Evolutionary conservation across 2,329 filamentous ascomycete species (phyloP).

Genomic region (Xylariaceae sp.): DNA sequence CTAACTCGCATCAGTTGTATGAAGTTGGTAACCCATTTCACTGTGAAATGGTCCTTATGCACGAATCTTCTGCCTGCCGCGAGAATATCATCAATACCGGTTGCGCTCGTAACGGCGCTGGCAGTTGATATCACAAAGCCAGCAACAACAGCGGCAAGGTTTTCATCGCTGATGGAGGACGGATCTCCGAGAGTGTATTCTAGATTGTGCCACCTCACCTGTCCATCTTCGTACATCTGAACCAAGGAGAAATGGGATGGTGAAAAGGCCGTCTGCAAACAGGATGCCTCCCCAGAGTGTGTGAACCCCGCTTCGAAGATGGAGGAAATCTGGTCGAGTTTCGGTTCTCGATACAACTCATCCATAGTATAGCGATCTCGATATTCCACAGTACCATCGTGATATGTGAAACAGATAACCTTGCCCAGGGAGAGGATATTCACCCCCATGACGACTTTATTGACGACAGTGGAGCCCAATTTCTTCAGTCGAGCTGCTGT

Average conservation of each 20-base stretch:
- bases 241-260: slow-evolving; percentile 56
- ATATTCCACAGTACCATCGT: slow-evolving; percentile 78
- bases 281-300: slow-evolving; percentile 61
- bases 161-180: slow-evolving; percentile 44
- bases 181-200: slow-evolving; percentile 47
- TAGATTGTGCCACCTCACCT: slow-evolving; percentile 54
- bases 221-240: slow-evolving; percentile 55
- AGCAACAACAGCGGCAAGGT: slow-evolving; percentile 56
- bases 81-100: slow-evolving; percentile 67
- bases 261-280: slow-evolving; percentile 58
- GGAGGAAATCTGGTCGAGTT: slow-evolving; percentile 61
- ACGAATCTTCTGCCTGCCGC: slow-evolving; percentile 56
- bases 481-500: slow-evolving; percentile 47
- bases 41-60: slow-evolving; percentile 45
- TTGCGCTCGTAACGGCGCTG: slow-evolving; percentile 39
- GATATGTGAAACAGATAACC: slow-evolving; percentile 67
- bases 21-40: slow-evolving; percentile 61
- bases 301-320: slow-evolving; percentile 75
- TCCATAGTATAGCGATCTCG: slow-evolving; percentile 72
- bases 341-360: slow-evolving; percentile 60
- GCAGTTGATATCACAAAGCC: slow-evolving; percentile 52
- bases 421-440: slow-evolving; percentile 67
- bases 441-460: slow-evolving; percentile 67
- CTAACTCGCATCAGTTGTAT: slow-evolving; percentile 66
- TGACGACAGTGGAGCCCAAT: slow-evolving; percentile 61